phyloP scores from a whole-genome alignment of 2,329 filamentous ascomycete genomes.

The Cladorrhinum sp. region DNA sequence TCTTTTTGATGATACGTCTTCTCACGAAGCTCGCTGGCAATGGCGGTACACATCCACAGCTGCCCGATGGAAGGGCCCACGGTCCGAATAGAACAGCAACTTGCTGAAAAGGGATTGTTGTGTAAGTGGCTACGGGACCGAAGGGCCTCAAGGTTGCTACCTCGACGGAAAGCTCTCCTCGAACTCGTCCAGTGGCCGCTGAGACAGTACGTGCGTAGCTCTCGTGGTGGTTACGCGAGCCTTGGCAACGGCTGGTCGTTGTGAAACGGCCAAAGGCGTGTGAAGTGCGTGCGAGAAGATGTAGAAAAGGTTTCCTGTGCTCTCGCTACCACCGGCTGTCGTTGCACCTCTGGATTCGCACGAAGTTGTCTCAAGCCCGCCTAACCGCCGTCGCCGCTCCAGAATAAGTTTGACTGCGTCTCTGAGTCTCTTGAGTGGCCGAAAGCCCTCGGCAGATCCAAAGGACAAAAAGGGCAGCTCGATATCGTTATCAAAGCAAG shows the following conservation, averaged over 20 bases:
- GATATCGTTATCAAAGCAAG: background rate
- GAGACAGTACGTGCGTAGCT: slow-evolving; percentile 12
- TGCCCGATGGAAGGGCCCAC: background rate
- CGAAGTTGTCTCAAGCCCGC: background rate
- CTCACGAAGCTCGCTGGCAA: background rate
- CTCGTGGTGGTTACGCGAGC: slow-evolving; percentile 6
- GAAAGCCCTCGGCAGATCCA: background rate
- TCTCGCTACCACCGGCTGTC: background rate
- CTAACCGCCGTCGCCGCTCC: background rate
- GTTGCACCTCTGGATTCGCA: slow-evolving; percentile 4
- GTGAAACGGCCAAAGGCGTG: slow-evolving; percentile 5
- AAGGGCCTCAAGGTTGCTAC: background rate
- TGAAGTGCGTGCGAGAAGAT: background rate
- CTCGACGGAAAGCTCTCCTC: background rate
- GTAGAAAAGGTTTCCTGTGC: background rate
- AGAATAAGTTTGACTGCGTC: background rate
- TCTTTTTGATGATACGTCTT: background rate
- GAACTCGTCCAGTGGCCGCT: background rate
- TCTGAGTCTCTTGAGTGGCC: background rate
- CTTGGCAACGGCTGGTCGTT: slow-evolving; percentile 7
- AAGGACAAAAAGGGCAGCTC: background rate
- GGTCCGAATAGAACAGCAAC: background rate
- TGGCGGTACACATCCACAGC: background rate
- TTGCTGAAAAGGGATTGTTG: background rate
- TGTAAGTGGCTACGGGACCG: slow-evolving; percentile 8